These are phyloP conservation scores for Hypomontagnella monticulosa DNA, from an alignment of 495 filamentous ascomycete genomes.

Conservation along the genomic window DNA sequence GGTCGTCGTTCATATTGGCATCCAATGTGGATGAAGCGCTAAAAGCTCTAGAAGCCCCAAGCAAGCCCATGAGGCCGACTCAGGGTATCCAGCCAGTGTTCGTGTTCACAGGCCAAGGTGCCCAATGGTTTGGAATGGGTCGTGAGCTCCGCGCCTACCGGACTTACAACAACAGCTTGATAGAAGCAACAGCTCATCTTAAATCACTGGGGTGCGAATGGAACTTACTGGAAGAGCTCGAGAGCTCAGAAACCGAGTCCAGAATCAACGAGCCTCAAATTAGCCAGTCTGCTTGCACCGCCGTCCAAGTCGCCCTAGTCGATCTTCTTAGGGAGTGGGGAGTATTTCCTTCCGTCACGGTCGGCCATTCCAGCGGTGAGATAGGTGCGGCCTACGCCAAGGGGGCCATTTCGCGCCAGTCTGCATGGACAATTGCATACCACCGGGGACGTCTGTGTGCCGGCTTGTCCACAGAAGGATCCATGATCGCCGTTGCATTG, in stretches of 20 bases:
- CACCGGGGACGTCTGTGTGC: slow-evolving; percentile 45
- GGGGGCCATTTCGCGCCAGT: slow-evolving; percentile 51
- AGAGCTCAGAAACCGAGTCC: background rate
- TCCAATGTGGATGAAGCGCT: background rate
- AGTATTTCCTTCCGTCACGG: slow-evolving; percentile 56
- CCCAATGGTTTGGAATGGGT: background rate
- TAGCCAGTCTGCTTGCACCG: slow-evolving; percentile 52
- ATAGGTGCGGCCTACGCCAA: slow-evolving; percentile 61
- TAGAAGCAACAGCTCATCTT: background rate
- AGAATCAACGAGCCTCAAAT: slow-evolving; percentile 38
- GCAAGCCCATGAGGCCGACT: slow-evolving; percentile 35
- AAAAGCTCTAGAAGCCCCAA: background rate
- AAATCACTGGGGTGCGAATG: slow-evolving; percentile 24
- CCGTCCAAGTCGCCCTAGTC: slow-evolving; percentile 61
- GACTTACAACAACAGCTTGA: background rate
- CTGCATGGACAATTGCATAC: slow-evolving; percentile 55
- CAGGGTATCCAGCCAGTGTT: slow-evolving; percentile 16
- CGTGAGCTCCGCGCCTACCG: background rate
- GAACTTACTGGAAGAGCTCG: slow-evolving; percentile 33
- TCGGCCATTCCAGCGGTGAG: slow-evolving; percentile 70
- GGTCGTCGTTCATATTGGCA: background rate
- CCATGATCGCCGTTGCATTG: slow-evolving; percentile 57
- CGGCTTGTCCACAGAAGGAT: slow-evolving; percentile 41
- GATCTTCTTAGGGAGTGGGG: slow-evolving; percentile 60
- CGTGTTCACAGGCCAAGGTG: background rate